Percentiles rank a stretch among this genome's conserved stretches.
Conservation (phyloP, 345 rosid genomes). For the Moringa oleifera region DNA sequence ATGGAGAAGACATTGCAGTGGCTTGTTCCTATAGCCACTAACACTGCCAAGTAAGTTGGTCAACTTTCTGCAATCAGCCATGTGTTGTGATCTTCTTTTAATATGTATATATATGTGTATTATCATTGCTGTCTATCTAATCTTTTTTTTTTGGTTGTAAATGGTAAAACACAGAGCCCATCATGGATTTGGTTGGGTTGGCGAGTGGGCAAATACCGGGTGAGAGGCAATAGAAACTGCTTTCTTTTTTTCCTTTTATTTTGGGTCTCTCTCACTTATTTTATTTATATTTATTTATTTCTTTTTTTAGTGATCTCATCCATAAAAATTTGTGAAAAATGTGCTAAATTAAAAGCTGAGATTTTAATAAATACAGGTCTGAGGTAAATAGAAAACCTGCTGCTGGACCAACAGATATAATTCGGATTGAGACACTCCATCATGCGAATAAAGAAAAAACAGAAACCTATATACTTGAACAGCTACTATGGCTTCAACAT, state of each 20-base stretch:
- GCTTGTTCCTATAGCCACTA: constrained; percentile 91
- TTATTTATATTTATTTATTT: too few relatives aligned
- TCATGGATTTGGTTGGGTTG: constrained; percentile 84
- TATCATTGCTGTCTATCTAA: not conserved
- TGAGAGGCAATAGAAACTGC: constrained; percentile 25
- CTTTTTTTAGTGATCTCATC: too few relatives aligned
- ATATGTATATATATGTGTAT: not conserved
- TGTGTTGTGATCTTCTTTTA: not conserved
- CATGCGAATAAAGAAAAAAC: constrained; percentile 81
- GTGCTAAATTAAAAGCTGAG: constrained; percentile 5
- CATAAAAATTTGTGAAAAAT: not conserved
- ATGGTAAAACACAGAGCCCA: constrained; percentile 49
- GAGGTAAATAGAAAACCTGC: constrained; percentile 46
- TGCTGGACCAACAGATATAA: constrained; percentile 40
- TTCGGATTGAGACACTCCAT: constrained; percentile 76
- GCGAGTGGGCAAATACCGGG: constrained; percentile 97
- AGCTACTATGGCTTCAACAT: constrained; percentile 76
- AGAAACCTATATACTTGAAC: constrained; percentile 75
- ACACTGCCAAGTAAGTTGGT: constrained; percentile 74
- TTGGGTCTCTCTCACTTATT: not conserved
- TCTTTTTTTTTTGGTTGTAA: not conserved
- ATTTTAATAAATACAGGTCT: constrained; percentile 35
- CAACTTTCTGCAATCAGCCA: not conserved
- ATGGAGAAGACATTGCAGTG: constrained; percentile 97
- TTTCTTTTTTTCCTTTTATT: not conserved